Conservation (phyloP, 176 grass and related monocot species). For the Paspalum notatum region DNA sequence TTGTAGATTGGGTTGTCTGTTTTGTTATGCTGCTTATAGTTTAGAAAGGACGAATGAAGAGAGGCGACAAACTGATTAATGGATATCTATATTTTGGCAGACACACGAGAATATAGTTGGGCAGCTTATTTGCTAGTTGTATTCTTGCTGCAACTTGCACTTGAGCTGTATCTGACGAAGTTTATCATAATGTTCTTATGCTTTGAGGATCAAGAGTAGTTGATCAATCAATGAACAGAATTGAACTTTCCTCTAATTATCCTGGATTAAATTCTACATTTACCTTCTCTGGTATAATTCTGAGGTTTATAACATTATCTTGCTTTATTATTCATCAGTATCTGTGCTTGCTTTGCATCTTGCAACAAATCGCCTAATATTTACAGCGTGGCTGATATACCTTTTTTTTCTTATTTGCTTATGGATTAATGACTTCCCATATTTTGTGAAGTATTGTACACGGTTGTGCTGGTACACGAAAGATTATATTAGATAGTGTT, state of each 20-base stretch:
- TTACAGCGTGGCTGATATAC: background rate
- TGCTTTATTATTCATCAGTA: background rate
- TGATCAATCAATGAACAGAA: background rate
- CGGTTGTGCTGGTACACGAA: background rate
- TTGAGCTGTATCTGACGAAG: background rate
- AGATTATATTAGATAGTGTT: background rate
- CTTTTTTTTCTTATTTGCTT: background rate
- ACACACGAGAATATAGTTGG: conserved; percentile 6
- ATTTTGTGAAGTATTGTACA: background rate
- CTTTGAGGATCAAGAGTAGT: background rate
- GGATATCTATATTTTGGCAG: background rate
- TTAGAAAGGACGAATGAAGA: background rate
- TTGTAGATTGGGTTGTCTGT: background rate
- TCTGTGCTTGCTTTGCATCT: background rate
- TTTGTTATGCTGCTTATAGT: background rate
- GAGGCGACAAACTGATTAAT: background rate
- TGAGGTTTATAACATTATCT: background rate
- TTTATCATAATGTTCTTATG: background rate
- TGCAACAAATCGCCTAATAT: background rate
- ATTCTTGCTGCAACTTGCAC: background rate
- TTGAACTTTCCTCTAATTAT: background rate
- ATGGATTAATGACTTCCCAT: background rate
- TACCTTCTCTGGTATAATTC: background rate
- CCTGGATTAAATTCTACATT: background rate
- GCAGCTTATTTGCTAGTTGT: background rate